Evolutionary conservation across 331 rosid genomes (phyloP).

Genomic region (Pyracantha coccinea): DNA sequence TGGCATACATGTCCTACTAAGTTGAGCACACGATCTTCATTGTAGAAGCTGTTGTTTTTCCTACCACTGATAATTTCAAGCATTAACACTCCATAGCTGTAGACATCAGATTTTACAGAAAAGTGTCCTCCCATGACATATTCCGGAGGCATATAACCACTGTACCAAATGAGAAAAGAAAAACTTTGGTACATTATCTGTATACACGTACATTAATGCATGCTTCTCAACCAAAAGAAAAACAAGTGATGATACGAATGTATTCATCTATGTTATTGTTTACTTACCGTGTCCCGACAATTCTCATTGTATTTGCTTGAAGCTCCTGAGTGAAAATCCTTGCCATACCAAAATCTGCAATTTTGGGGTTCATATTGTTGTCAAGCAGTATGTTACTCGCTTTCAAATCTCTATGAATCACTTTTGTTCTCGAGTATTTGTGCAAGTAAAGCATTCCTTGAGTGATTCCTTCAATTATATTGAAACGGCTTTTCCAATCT

Average conservation of each 20-base stretch:
- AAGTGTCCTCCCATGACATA: background rate
- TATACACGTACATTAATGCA: background rate
- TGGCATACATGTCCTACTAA: background rate
- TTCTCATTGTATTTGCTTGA: background rate
- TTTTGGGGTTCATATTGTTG: background rate
- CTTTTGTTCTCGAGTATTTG: background rate
- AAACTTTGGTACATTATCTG: background rate
- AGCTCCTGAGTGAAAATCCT: background rate
- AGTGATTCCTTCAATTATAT: background rate
- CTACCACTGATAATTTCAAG: background rate
- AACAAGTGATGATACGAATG: background rate
- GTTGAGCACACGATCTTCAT: background rate
- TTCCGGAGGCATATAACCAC: background rate
- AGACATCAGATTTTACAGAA: background rate
- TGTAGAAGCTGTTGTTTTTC: constrained; percentile 3
- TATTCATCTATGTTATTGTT: background rate
- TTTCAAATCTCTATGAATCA: background rate
- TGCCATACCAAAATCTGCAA: background rate
- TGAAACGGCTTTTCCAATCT: background rate
- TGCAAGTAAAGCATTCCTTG: constrained; percentile 3
- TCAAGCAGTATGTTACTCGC: background rate
- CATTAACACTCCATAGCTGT: background rate
- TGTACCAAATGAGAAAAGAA: background rate
- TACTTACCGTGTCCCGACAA: background rate
- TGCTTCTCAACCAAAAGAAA: background rate